Evolutionary conservation across 1,139 yeast species (phyloP).

Genomic region (Debaryomyces subglobosus): DNA sequence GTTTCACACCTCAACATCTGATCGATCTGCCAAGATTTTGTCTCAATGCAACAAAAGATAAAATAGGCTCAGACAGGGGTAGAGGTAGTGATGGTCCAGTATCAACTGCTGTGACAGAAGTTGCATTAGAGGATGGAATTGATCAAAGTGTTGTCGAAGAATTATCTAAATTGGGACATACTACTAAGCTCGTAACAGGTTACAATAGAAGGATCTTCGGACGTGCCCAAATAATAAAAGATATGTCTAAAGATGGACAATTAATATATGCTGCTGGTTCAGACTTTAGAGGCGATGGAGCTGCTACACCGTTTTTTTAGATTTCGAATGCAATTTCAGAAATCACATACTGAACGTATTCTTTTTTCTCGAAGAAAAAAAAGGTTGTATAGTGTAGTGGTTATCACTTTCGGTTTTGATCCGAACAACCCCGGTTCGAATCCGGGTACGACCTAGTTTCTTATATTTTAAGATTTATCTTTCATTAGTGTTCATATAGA

Average conservation of each 20-base stretch:
- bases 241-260: conserved; percentile 39
- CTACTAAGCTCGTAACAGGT: conserved; percentile 49
- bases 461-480: conserved; percentile 8
- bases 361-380: neutral
- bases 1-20: conserved; percentile 72
- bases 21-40: conserved; percentile 78
- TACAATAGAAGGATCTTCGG: conserved; percentile 56
- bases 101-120: conserved; percentile 58
- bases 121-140: conserved; percentile 71
- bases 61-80: conserved; percentile 52
- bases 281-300: conserved; percentile 82
- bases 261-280: conserved; percentile 71
- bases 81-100: conserved; percentile 71
- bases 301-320: conserved; percentile 53
- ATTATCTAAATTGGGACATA: conserved; percentile 61
- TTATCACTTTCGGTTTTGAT: conserved; percentile 58
- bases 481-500: neutral
- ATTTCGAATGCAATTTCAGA: neutral
- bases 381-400: conserved; percentile 42
- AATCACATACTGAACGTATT: neutral
- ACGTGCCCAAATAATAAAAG: conserved; percentile 73
- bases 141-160: conserved; percentile 40
- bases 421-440: conserved; percentile 95
- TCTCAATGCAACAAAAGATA: conserved; percentile 52
- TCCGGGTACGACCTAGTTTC: conserved; percentile 86